phyloP scores from a whole-genome alignment of 345 rosid species.

The Salix dunnii region DNA sequence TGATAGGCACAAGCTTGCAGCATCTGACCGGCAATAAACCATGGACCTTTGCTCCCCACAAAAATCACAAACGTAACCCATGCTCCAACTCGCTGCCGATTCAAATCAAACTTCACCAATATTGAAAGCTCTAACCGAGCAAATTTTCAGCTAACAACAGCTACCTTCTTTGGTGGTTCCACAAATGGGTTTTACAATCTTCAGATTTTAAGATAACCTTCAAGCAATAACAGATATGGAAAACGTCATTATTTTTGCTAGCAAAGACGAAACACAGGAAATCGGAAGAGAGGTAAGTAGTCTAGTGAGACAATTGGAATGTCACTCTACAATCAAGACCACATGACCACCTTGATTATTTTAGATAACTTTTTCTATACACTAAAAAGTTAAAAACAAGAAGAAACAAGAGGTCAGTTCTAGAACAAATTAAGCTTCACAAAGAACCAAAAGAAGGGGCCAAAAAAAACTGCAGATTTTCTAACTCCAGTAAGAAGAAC shows the following conservation, averaged over 20 bases:
- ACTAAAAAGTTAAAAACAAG: background rate
- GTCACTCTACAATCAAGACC: background rate
- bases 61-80: slow-evolving; percentile 94
- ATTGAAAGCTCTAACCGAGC: slow-evolving; percentile 15
- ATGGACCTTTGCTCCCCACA: slow-evolving; percentile 87
- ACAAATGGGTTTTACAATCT: background rate
- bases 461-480: background rate
- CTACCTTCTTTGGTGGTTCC: slow-evolving; percentile 14
- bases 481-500: background rate
- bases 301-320: background rate
- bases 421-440: background rate
- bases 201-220: slow-evolving; percentile 10
- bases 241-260: background rate
- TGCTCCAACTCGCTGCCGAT: slow-evolving; percentile 23
- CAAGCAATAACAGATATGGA: background rate
- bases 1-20: slow-evolving; percentile 87
- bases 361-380: background rate
- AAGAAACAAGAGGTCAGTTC: background rate
- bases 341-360: background rate
- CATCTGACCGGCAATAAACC: slow-evolving; percentile 94
- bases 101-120: slow-evolving; percentile 17
- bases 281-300: background rate
- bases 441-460: background rate
- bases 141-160: slow-evolving; percentile 20
- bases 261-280: background rate